Evolutionary conservation across 768 basidiomycete genomes (phyloP).

Genomic region (Basidioascus undulatus): DNA sequence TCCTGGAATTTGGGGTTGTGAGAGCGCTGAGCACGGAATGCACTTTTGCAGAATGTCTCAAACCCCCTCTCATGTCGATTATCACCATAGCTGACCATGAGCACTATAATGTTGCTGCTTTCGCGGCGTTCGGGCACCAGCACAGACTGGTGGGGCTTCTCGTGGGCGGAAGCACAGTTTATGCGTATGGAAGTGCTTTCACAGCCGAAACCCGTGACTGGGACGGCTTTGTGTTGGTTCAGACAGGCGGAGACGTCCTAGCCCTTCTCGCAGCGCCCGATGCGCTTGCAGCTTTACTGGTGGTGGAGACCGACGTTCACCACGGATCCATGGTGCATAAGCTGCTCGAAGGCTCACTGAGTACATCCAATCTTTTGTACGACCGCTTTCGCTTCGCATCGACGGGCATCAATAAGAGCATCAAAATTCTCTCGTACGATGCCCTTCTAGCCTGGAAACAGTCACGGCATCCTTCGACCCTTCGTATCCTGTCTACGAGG

Average conservation of each 20-base stretch:
- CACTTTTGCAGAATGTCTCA: too few species aligned
- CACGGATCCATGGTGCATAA: not conserved
- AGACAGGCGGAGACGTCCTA: not conserved
- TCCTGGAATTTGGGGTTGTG: too few species aligned
- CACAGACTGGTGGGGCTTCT: not conserved
- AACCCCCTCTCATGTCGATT: too few species aligned
- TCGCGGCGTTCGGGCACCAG: not conserved
- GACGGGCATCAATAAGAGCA: not conserved
- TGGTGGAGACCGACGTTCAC: not conserved
- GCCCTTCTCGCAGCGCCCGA: not conserved
- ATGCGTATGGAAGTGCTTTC: too few species aligned
- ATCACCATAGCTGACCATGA: too few species aligned
- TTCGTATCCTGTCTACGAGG: not conserved
- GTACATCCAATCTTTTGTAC: too few species aligned
- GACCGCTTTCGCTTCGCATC: too few species aligned
- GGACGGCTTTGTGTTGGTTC: not conserved
- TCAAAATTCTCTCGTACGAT: not conserved
- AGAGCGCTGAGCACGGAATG: too few species aligned
- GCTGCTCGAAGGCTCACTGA: too few species aligned
- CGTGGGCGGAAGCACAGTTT: not conserved
- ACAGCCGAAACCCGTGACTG: not conserved
- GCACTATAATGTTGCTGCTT: not conserved
- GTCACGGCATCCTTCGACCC: not conserved
- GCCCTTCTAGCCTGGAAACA: not conserved
- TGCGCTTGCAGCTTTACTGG: not conserved